These are phyloP conservation scores for Boletus pseudo-olivaceus DNA, from an alignment of 768 basidiomycete species.

Conservation along the genomic window DNA sequence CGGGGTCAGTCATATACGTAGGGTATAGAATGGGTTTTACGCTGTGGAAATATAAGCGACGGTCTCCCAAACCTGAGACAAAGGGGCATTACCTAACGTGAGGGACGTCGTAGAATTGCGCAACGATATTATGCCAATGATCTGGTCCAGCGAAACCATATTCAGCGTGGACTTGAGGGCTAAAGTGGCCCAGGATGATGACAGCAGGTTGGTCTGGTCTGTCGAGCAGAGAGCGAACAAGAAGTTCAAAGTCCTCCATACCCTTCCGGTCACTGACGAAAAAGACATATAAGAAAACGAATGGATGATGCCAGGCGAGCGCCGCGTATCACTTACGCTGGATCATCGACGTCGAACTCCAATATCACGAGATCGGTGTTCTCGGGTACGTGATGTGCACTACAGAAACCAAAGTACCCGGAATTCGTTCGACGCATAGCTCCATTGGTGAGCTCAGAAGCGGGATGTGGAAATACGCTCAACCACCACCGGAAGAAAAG, in stretches of 20 bases:
- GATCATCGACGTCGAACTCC: slow-evolving; percentile 91
- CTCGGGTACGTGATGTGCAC: slow-evolving; percentile 90
- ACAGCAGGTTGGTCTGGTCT: slow-evolving; percentile 91
- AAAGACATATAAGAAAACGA: background rate
- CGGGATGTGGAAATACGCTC: slow-evolving; percentile 94
- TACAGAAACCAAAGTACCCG: slow-evolving; percentile 94
- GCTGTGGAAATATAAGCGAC: slow-evolving; percentile 34
- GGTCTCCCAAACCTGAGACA: background rate
- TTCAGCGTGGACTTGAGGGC: slow-evolving; percentile 73
- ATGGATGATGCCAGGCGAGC: background rate
- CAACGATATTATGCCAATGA: slow-evolving; percentile 83
- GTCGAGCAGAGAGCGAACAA: slow-evolving; percentile 87
- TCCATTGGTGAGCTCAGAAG: slow-evolving; percentile 96
- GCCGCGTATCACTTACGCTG: slow-evolving; percentile 54
- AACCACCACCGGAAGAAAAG: slow-evolving; percentile 98
- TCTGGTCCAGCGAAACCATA: slow-evolving; percentile 90
- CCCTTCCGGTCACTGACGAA: slow-evolving; percentile 57
- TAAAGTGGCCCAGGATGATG: slow-evolving; percentile 92
- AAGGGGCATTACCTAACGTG: slow-evolving; percentile 59
- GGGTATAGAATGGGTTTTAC: slow-evolving; percentile 81
- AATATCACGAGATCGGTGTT: slow-evolving; percentile 91
- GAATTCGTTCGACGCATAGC: slow-evolving; percentile 91
- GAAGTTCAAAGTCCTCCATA: slow-evolving; percentile 85
- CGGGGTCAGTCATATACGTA: slow-evolving; percentile 73
- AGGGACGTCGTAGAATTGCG: slow-evolving; percentile 97